These are phyloP conservation scores for Alternaria novae-zelandiae DNA, from an alignment of 2,329 filamentous ascomycete species.

Conservation along the genomic window DNA sequence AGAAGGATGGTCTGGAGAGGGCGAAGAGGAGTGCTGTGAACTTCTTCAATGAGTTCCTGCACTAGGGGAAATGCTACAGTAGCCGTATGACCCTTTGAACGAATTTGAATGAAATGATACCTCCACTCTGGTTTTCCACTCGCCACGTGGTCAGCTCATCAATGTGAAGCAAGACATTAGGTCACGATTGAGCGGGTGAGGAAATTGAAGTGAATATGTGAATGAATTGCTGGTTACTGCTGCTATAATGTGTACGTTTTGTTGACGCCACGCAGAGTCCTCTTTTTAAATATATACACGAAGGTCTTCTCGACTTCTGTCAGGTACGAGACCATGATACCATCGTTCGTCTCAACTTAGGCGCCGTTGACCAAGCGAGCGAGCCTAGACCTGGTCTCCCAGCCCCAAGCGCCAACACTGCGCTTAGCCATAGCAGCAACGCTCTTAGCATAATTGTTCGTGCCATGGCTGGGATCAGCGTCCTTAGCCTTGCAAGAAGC, in stretches of 20 bases:
- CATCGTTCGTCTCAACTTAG: not conserved
- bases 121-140: not conserved
- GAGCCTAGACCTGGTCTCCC: conserved; percentile 23
- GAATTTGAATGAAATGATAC: not conserved
- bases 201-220: not conserved
- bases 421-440: conserved; percentile 34
- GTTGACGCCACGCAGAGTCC: not conserved
- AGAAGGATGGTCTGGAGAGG: conserved; percentile 44
- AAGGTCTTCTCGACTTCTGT: not conserved
- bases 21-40: conserved; percentile 41
- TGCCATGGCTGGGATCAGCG: conserved; percentile 52
- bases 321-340: not conserved
- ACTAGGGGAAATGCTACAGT: conserved; percentile 16
- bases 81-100: not conserved
- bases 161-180: not conserved
- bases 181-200: not conserved
- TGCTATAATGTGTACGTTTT: not conserved
- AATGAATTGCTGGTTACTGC: not conserved
- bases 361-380: conserved; percentile 7
- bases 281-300: conserved; percentile 8
- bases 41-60: conserved; percentile 43
- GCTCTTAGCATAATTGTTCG: conserved; percentile 51
- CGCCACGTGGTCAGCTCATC: fast-evolving
- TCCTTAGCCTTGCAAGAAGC: conserved; percentile 49
- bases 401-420: conserved; percentile 20